phyloP scores from a whole-genome alignment of 768 basidiomycete species.

The Amanita muscaria region DNA sequence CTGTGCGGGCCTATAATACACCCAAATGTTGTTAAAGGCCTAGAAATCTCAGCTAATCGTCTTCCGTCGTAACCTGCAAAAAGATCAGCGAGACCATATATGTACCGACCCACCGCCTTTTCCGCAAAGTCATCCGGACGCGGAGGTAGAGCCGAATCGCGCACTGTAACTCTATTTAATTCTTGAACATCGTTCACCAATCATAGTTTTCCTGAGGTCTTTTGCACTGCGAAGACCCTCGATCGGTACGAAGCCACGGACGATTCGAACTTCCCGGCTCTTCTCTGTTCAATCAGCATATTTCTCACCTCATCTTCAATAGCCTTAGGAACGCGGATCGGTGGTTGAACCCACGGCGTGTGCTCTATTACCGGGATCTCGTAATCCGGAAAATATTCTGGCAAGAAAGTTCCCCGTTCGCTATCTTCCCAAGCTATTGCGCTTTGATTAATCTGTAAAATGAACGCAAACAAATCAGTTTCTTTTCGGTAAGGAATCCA shows the following conservation, averaged over 20 bases:
- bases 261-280: too few relatives aligned
- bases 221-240: slow-evolving; percentile 12
- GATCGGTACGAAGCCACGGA: too few relatives aligned
- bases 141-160: slow-evolving; percentile 17
- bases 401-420: slow-evolving; percentile 22
- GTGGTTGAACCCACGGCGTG: slow-evolving; percentile 21
- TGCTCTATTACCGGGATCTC: slow-evolving; percentile 25
- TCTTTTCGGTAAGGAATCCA: neutral
- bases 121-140: slow-evolving; percentile 19
- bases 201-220: slow-evolving; percentile 19
- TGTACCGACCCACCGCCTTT: slow-evolving; percentile 14
- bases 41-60: slow-evolving; percentile 15
- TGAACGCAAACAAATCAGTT: too few relatives aligned
- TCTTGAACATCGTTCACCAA: slow-evolving; percentile 24
- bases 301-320: too few relatives aligned
- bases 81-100: slow-evolving; percentile 19
- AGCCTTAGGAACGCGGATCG: neutral
- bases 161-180: slow-evolving; percentile 25
- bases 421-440: neutral
- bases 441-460: too few relatives aligned
- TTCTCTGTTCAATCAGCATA: too few relatives aligned
- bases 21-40: slow-evolving; percentile 27
- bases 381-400: slow-evolving; percentile 25
- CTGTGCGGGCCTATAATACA: slow-evolving; percentile 17
- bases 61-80: slow-evolving; percentile 26